Evolutionary conservation across 2,329 filamentous ascomycete genomes (phyloP).

Genomic region (Pseudogymnoascus sp.): DNA sequence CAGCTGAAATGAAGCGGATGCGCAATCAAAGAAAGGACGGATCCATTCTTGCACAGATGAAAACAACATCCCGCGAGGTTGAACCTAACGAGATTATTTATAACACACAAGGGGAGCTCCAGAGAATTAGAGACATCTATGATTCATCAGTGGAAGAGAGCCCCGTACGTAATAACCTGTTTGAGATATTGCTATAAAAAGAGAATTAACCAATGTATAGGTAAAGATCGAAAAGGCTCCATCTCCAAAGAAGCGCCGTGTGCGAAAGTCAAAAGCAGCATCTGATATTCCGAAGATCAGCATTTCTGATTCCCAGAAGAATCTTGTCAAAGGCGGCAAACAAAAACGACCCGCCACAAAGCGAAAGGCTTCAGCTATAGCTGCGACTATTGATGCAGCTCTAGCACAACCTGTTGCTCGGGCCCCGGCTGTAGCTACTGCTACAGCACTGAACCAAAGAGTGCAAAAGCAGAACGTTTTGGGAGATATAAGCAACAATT

Average conservation of each 20-base stretch:
- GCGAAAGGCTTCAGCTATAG: constrained; percentile 10
- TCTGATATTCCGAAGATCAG: constrained; percentile 15
- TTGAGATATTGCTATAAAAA: not conserved
- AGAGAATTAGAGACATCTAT: constrained; percentile 50
- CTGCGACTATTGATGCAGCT: constrained; percentile 18
- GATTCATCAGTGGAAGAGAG: constrained; percentile 46
- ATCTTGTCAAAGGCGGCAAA: constrained; percentile 2
- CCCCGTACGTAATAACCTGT: constrained; percentile 34
- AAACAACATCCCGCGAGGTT: constrained; percentile 54
- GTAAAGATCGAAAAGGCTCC: constrained; percentile 1
- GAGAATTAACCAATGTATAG: not conserved
- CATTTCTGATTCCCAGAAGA: constrained; percentile 18
- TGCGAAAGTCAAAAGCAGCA: constrained; percentile 18
- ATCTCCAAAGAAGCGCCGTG: constrained; percentile 24
- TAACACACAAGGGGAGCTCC: constrained; percentile 41
- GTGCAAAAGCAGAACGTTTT: not conserved
- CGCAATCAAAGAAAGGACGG: constrained; percentile 70
- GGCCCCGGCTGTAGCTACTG: constrained; percentile 14
- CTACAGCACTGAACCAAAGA: constrained; percentile 12
- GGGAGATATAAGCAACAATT: not conserved
- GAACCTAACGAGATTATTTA: constrained; percentile 59
- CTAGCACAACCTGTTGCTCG: constrained; percentile 20
- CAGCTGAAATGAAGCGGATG: constrained; percentile 62
- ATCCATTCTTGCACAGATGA: constrained; percentile 61
- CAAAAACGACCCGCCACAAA: constrained; percentile 16